phyloP scores from a whole-genome alignment of 345 rosid genomes.

The Lagerstroemia speciosa region DNA sequence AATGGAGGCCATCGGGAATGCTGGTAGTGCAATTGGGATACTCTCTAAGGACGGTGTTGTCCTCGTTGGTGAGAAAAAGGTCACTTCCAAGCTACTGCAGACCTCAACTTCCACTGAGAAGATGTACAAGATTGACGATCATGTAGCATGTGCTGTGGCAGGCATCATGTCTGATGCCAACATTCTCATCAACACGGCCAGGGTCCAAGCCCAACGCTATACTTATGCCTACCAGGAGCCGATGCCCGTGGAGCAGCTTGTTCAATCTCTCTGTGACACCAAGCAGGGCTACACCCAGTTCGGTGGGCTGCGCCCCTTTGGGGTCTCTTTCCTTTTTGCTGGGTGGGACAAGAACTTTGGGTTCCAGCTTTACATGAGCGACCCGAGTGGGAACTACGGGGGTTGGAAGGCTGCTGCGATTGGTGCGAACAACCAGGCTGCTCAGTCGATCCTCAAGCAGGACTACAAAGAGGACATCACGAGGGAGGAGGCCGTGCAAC shows the following conservation, averaged over 20 bases:
- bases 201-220: conserved; percentile 93
- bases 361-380: conserved; percentile 92
- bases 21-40: conserved; percentile 88
- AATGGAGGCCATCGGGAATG: conserved; percentile 98
- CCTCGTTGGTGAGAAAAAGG: conserved; percentile 93
- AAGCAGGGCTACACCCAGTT: conserved; percentile 96
- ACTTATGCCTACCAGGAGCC: conserved; percentile 88
- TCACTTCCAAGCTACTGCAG: conserved; percentile 89
- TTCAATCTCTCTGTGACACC: conserved; percentile 90
- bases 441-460: conserved; percentile 96
- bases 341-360: conserved; percentile 95
- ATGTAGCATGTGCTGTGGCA: conserved; percentile 93
- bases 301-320: conserved; percentile 95
- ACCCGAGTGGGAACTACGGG: conserved; percentile 89
- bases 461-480: conserved; percentile 86
- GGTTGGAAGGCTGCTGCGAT: conserved; percentile 98
- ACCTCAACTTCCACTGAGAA: conserved; percentile 84
- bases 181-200: conserved; percentile 84
- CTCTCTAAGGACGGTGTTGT: conserved; percentile 86
- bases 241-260: conserved; percentile 94
- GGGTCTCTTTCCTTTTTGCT: conserved; percentile 87
- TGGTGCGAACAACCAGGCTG: conserved; percentile 95
- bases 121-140: conserved; percentile 98
- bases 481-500: conserved; percentile 85
- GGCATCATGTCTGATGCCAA: conserved; percentile 99